Evolutionary conservation across 306 rosid genomes (phyloP).

Genomic region (Delonix regia): DNA sequence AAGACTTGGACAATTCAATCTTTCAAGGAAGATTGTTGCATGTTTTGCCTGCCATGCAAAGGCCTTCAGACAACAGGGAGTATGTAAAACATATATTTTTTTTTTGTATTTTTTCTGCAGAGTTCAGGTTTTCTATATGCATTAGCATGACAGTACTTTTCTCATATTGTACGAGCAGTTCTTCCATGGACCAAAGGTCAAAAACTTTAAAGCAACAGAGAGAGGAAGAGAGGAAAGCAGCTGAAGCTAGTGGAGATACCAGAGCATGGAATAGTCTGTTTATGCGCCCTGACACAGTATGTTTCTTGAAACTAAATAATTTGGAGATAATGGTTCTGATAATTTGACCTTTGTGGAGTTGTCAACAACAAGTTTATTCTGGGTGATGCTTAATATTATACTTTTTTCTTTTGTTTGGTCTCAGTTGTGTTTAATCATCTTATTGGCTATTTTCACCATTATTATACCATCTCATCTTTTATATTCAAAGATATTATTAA

Average conservation of each 20-base stretch:
- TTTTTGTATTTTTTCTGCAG: not conserved
- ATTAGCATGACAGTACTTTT: conserved; percentile 29
- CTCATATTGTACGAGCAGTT: conserved; percentile 53
- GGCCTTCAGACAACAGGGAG: conserved; percentile 60
- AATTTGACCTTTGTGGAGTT: conserved; percentile 10
- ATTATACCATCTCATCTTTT: not conserved
- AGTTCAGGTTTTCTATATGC: conserved; percentile 12
- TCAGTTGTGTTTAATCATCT: not conserved
- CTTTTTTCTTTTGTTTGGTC: not conserved
- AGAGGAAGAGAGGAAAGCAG: conserved; percentile 76
- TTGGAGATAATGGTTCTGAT: conserved; percentile 19
- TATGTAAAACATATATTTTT: conserved; percentile 42
- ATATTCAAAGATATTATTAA: not conserved
- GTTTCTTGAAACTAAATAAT: conserved; percentile 37
- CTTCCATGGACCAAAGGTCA: conserved; percentile 48
- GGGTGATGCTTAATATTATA: not conserved
- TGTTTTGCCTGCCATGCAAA: conserved; percentile 78
- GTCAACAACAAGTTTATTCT: not conserved
- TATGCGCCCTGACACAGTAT: conserved; percentile 92
- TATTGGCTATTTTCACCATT: conserved; percentile 5
- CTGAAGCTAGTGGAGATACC: conserved; percentile 90
- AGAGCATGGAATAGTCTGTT: conserved; percentile 94
- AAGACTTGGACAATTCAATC: conserved; percentile 72
- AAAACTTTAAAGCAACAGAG: conserved; percentile 72
- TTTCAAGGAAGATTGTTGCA: conserved; percentile 96